phyloP scores from a whole-genome alignment of 2,329 filamentous ascomycete species.

The Beauveria asiatica region DNA sequence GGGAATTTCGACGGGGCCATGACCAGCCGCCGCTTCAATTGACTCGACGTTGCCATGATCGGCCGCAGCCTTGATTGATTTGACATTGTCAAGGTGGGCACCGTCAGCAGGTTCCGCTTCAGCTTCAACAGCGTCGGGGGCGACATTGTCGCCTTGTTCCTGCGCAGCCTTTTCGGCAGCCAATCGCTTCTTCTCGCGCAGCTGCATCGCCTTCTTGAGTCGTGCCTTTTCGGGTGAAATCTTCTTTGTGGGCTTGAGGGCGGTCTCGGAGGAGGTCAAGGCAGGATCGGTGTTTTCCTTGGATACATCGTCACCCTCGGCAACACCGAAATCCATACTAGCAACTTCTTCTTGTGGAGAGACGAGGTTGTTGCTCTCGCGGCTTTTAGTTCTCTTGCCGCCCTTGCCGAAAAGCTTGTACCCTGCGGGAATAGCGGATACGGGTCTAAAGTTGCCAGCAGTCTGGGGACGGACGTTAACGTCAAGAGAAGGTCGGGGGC shows the following conservation, averaged over 20 bases:
- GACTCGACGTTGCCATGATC: background rate
- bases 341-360: slow-evolving; percentile 28
- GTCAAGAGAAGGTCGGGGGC: slow-evolving; percentile 71
- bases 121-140: slow-evolving; percentile 16
- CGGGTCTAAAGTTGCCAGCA: slow-evolving; percentile 57
- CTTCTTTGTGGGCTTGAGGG: slow-evolving; percentile 37
- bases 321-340: slow-evolving; percentile 28
- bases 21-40: slow-evolving; percentile 17
- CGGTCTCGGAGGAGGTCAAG: slow-evolving; percentile 23
- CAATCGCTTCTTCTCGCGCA: slow-evolving; percentile 67
- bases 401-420: slow-evolving; percentile 60
- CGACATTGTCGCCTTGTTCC: slow-evolving; percentile 17
- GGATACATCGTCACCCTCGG: slow-evolving; percentile 8
- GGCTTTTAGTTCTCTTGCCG: slow-evolving; percentile 36
- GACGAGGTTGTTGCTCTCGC: slow-evolving; percentile 17
- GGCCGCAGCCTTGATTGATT: background rate
- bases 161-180: slow-evolving; percentile 16
- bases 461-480: slow-evolving; percentile 51
- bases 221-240: slow-evolving; percentile 85
- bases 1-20: slow-evolving; percentile 40
- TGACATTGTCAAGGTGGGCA: background rate
- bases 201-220: slow-evolving; percentile 86
- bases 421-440: slow-evolving; percentile 73
- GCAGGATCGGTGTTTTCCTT: slow-evolving; percentile 13
- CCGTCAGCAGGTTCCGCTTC: slow-evolving; percentile 12